These are phyloP conservation scores for Conoideocrella luteorostrata DNA, from an alignment of 2,329 filamentous ascomycete species.

Conservation along the genomic window DNA sequence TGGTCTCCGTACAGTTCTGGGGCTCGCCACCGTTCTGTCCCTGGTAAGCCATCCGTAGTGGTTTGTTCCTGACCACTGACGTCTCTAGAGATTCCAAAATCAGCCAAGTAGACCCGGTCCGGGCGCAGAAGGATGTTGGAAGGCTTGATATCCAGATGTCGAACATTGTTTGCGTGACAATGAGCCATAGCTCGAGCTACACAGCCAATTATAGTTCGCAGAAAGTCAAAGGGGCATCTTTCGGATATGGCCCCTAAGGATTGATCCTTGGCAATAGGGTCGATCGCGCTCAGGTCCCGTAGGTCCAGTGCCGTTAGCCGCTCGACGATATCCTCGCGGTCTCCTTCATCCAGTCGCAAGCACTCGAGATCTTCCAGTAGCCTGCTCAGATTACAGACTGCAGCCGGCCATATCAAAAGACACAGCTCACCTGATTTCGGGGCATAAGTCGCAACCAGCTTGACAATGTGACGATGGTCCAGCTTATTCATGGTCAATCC, in stretches of 20 bases:
- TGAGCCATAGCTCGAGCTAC: conserved; percentile 36
- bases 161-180: conserved; percentile 34
- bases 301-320: conserved; percentile 33
- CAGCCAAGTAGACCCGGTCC: conserved; percentile 39
- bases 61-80: conserved; percentile 39
- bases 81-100: conserved; percentile 43
- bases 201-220: conserved; percentile 38
- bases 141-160: conserved; percentile 43
- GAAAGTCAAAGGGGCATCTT: conserved; percentile 33
- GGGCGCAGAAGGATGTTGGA: conserved; percentile 40
- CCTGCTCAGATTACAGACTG: conserved; percentile 36
- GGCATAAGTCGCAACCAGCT: conserved; percentile 40
- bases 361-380: conserved; percentile 38
- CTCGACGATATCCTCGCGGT: conserved; percentile 33
- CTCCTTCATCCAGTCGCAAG: conserved; percentile 30
- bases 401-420: conserved; percentile 41
- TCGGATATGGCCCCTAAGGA: conserved; percentile 13
- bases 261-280: conserved; percentile 18
- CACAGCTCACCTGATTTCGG: conserved; percentile 33
- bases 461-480: conserved; percentile 41
- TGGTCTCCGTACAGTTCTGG: conserved; percentile 34
- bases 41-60: conserved; percentile 34
- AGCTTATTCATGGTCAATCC: conserved; percentile 41
- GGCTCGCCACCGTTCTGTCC: conserved; percentile 38
- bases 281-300: conserved; percentile 28